Conservation (phyloP, 2,329 filamentous ascomycete genomes). For the Tolypocladium inflatum region DNA sequence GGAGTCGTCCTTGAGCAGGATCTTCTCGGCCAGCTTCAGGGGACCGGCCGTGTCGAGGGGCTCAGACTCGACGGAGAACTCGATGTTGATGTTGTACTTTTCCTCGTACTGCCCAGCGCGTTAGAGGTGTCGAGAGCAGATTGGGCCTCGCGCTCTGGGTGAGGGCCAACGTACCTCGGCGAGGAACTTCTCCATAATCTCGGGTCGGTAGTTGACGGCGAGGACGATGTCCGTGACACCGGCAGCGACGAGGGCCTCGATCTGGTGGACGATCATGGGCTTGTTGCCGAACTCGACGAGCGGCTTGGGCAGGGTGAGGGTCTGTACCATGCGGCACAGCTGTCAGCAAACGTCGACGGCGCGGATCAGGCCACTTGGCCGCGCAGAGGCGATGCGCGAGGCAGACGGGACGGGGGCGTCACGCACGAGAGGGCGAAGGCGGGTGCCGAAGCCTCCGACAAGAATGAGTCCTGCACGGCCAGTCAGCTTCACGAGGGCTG, state of each 20-base stretch:
- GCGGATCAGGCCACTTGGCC: background rate
- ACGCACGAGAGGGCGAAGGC: conserved; percentile 82
- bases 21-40: conserved; percentile 87
- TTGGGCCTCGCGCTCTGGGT: background rate
- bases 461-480: conserved; percentile 75
- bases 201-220: conserved; percentile 96
- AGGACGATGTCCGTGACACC: conserved; percentile 97
- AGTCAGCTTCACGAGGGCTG: conserved; percentile 9
- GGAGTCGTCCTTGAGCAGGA: conserved; percentile 82
- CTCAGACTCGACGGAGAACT: conserved; percentile 94
- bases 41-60: conserved; percentile 92
- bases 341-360: conserved; percentile 10
- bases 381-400: background rate
- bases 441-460: conserved; percentile 97
- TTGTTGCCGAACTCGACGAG: conserved; percentile 98
- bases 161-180: conserved; percentile 55
- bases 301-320: conserved; percentile 92
- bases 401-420: background rate
- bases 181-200: conserved; percentile 92
- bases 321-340: conserved; percentile 41
- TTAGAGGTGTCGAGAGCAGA: background rate
- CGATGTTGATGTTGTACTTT: conserved; percentile 88
- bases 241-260: conserved; percentile 85
- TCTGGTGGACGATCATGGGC: conserved; percentile 98
- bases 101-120: conserved; percentile 61